phyloP scores from a whole-genome alignment of 2,329 filamentous ascomycete genomes.

The Nemania bipapillata region DNA sequence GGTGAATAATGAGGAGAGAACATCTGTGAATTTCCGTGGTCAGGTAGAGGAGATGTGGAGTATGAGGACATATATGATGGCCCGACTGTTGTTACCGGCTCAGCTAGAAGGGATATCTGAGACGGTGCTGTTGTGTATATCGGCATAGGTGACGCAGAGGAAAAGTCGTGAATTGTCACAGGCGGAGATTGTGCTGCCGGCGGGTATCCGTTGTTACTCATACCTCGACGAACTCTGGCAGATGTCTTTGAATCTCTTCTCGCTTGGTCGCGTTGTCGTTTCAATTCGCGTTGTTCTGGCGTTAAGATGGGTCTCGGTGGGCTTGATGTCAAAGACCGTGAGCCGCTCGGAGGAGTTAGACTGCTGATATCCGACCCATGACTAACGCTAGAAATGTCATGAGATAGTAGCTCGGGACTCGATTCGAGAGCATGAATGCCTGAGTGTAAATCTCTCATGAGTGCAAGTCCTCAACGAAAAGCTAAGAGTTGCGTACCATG shows the following conservation, averaged over 20 bases:
- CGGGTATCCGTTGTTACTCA: slow-evolving; percentile 57
- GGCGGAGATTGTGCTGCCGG: slow-evolving; percentile 55
- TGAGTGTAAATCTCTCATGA: slow-evolving; percentile 19
- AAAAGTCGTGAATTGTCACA: slow-evolving; percentile 58
- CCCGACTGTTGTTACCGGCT: slow-evolving; percentile 59
- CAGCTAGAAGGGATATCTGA: slow-evolving; percentile 63
- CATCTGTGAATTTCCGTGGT: slow-evolving; percentile 52
- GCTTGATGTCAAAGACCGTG: slow-evolving; percentile 67
- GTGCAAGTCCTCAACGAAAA: slow-evolving; percentile 1
- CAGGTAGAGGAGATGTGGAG: slow-evolving; percentile 58
- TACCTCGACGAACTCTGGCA: slow-evolving; percentile 62
- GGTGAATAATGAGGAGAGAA: slow-evolving; percentile 49
- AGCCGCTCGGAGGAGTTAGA: slow-evolving; percentile 61
- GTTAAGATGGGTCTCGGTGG: slow-evolving; percentile 66
- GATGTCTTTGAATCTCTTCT: slow-evolving; percentile 68
- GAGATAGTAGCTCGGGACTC: slow-evolving; percentile 55
- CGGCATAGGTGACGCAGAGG: slow-evolving; percentile 57
- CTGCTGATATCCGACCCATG: slow-evolving; percentile 61
- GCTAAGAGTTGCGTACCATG: slow-evolving; percentile 48
- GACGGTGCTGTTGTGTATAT: slow-evolving; percentile 64
- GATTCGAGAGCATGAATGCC: slow-evolving; percentile 52
- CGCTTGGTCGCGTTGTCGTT: slow-evolving; percentile 68
- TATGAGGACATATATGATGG: slow-evolving; percentile 63
- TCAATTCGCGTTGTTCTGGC: slow-evolving; percentile 70
- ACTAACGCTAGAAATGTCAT: slow-evolving; percentile 61